Evolutionary conservation across 176 grass and related monocot genomes (phyloP).

Genomic region (Bolboschoenus planiculmis): DNA sequence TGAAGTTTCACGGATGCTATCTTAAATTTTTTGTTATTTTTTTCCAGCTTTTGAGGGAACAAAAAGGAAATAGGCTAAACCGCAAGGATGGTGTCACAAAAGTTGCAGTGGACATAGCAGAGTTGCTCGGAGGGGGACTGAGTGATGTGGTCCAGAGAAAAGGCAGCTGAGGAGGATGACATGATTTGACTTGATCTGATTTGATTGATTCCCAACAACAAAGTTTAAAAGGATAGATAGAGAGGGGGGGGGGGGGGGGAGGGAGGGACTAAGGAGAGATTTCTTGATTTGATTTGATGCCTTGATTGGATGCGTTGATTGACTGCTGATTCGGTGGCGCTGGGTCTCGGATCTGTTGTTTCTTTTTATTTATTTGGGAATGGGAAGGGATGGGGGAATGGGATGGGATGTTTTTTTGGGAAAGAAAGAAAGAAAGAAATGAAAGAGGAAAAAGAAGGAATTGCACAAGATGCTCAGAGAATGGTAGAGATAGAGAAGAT

Average conservation of each 20-base stretch:
- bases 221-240: not conserved
- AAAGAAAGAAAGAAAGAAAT: conserved; percentile 9
- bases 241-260: not conserved
- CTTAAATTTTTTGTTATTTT: not conserved
- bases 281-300: conserved; percentile 26
- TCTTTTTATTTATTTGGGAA: conserved; percentile 36
- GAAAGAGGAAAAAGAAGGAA: not conserved
- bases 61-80: conserved; percentile 31
- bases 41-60: not conserved
- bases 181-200: conserved; percentile 49
- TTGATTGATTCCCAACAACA: conserved; percentile 16
- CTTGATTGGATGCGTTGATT: conserved; percentile 94
- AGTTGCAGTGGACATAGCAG: conserved; percentile 99
- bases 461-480: conserved; percentile 24
- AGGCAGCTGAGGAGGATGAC: conserved; percentile 58
- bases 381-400: not conserved
- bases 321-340: conserved; percentile 46
- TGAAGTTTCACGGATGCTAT: not conserved
- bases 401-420: conserved; percentile 20
- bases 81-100: conserved; percentile 96
- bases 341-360: conserved; percentile 82
- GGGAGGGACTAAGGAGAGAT: not conserved
- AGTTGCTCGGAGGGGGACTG: conserved; percentile 67
- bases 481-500: not conserved
- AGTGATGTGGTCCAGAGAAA: conserved; percentile 59